Evolutionary conservation across 208 protist species (phyloP), one percentile per base, ranked within the genome.

Genomic region (Kentomonas sorsogonicus): DNA sequence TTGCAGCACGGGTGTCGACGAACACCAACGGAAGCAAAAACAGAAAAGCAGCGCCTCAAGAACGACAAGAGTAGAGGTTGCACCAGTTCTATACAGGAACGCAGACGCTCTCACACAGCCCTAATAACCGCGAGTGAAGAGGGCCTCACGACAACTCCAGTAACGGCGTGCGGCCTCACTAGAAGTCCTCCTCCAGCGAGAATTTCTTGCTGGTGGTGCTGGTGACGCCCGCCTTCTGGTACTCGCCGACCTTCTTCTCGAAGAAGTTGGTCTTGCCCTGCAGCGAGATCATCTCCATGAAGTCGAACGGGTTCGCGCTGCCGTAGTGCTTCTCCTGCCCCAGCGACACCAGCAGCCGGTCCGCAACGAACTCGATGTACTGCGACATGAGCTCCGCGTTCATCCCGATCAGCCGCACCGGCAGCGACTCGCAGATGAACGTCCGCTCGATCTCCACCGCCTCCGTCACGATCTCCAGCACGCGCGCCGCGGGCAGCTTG

Each of bases 261-360:
- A 99, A 99, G 79, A 99, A 99, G 94, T 99, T 99, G 30, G 98
- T 99, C 90, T 99, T 99, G 61, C 97, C 92, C 74, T 97, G 86
- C 39, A 99, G 80, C 15, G 94, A 98, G 61, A 99, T 99, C 76
- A 99, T 90, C 68, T 99, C 98, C 98, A 99, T 99, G 83, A 98
- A 99, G 69, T 99, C 97, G 63, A 99, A 99, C 10, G 98, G 98
- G 78, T 99, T 99, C 48, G 67, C 69, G n/a, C 74, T 40, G 53
- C 98, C 96, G 84, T 97, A 99, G 58, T 93, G 60, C 75, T 99
- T 99, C 54, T 82, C 74, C 54, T 84, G 71, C 20, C 97, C 97
- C 11, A 99, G 82, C 0, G 90, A 77, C 30, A 98, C 79, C 0
- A 99, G 70, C 20, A 99, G 95, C n/a, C 98, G 88, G 79, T 99